Percentiles rank a stretch among this genome's conserved stretches.
phyloP scores from a whole-genome alignment of 2,329 filamentous ascomycete genomes.

The Dactylonectria macrodidyma region DNA sequence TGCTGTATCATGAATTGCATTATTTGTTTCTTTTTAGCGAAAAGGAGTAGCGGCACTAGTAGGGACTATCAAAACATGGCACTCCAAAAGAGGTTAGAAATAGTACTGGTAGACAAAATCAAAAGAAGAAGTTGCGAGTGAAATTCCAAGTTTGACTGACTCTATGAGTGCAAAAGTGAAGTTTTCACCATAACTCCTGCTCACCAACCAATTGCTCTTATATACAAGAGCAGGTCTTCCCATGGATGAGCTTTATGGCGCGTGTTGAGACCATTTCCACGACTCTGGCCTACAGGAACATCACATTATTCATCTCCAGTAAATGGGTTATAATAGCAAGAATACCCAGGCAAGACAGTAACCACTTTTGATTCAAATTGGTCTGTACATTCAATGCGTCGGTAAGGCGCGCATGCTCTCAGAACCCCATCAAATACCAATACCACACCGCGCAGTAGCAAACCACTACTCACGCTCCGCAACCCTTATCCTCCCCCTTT shows the following conservation, averaged over 20 bases:
- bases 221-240: not conserved
- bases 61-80: constrained; percentile 6
- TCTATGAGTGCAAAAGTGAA: not conserved
- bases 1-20: constrained; percentile 4
- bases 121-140: constrained; percentile 6
- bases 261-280: not conserved
- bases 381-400: constrained; percentile 15
- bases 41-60: constrained; percentile 4
- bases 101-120: constrained; percentile 25
- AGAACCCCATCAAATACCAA: constrained; percentile 19
- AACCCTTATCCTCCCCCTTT: not conserved
- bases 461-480: constrained; percentile 11
- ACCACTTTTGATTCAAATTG: constrained; percentile 23
- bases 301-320: not conserved
- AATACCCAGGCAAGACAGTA: constrained; percentile 9
- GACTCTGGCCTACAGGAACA: not conserved
- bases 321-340: not conserved
- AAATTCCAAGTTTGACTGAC: not conserved
- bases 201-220: not conserved
- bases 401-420: constrained; percentile 14
- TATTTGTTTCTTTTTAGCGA: constrained; percentile 3
- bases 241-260: not conserved
- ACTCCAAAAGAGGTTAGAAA: constrained; percentile 23
- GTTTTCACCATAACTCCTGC: not conserved
- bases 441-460: constrained; percentile 18